A percentile compares a stretch with the other conserved stretches of the same genome.
Conservation (phyloP, 1,139 yeast species). For the Chernovozyma sophiae-reginae region DNA sequence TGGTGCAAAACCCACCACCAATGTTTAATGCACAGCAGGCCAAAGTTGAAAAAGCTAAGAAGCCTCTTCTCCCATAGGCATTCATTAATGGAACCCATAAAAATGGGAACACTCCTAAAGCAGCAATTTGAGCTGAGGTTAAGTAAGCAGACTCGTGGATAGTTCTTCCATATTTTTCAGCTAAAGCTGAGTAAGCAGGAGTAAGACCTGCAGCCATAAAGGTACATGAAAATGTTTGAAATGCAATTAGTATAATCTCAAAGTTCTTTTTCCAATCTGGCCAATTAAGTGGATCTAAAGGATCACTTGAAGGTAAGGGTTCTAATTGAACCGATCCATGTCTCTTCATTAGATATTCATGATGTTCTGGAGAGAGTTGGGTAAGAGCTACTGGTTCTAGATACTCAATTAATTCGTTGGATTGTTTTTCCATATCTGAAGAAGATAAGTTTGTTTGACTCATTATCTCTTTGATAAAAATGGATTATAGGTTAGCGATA, state of each 20-base stretch:
- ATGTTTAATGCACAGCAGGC: constrained; percentile 12
- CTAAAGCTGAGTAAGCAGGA: constrained; percentile 14
- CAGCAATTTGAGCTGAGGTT: constrained; percentile 14
- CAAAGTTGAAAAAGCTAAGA: constrained; percentile 10
- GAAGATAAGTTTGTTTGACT: constrained; percentile 4
- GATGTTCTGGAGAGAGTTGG: constrained; percentile 9
- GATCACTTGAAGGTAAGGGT: constrained; percentile 15
- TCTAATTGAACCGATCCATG: constrained; percentile 15
- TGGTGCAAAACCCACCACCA: constrained; percentile 13
- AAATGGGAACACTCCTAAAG: constrained; percentile 13
- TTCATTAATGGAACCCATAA: constrained; percentile 17
- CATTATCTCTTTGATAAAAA: background rate
- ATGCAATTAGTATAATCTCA: constrained; percentile 12
- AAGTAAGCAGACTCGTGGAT: constrained; percentile 14
- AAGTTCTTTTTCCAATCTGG: constrained; percentile 7
- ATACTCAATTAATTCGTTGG: constrained; percentile 4
- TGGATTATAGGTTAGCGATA: too few relatives aligned
- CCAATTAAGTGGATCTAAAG: constrained; percentile 16
- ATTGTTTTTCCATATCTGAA: constrained; percentile 9
- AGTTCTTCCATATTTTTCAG: constrained; percentile 10
- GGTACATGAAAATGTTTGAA: constrained; percentile 13
- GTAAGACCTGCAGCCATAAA: constrained; percentile 17
- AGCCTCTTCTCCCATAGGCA: constrained; percentile 8
- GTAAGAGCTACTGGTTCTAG: constrained; percentile 6
- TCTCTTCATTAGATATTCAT: constrained; percentile 12